Evolutionary conservation across 306 rosid genomes (phyloP).

Genomic region (Lotus japonicus): DNA sequence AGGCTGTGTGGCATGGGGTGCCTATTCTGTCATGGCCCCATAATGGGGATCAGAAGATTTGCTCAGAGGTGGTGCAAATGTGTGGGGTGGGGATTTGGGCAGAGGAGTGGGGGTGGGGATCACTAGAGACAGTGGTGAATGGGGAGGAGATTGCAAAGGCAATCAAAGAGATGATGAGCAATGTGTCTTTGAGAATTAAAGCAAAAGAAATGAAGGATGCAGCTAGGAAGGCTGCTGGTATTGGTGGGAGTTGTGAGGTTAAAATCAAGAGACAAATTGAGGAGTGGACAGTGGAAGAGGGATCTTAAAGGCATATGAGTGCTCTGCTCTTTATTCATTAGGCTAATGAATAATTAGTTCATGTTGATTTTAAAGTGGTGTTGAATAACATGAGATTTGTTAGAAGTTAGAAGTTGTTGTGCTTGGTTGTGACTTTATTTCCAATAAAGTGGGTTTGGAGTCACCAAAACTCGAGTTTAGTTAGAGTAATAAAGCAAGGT

Average conservation of each 20-base stretch:
- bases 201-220: constrained; percentile 15
- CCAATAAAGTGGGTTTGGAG: too few species aligned
- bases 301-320: not conserved
- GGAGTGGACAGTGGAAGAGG: constrained; percentile 29
- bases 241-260: constrained; percentile 31
- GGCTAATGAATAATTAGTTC: too few species aligned
- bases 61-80: constrained; percentile 18
- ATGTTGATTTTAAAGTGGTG: too few species aligned
- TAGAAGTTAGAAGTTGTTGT: too few species aligned
- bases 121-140: not conserved
- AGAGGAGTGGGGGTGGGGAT: constrained; percentile 38
- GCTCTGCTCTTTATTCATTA: too few species aligned
- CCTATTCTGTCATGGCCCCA: constrained; percentile 38
- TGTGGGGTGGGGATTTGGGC: constrained; percentile 44
- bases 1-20: constrained; percentile 37
- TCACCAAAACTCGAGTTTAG: too few species aligned
- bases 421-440: too few species aligned
- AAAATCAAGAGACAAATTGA: not conserved
- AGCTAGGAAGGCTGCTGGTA: constrained; percentile 21
- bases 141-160: constrained; percentile 35
- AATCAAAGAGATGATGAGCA: constrained; percentile 42
- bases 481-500: too few species aligned
- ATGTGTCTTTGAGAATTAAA: constrained; percentile 8
- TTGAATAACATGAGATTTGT: too few species aligned
- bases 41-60: constrained; percentile 39